These are phyloP conservation scores for Moesziomyces antarcticus DNA, from an alignment of 1,284 basidiomycete genomes.

Conservation along the genomic window DNA sequence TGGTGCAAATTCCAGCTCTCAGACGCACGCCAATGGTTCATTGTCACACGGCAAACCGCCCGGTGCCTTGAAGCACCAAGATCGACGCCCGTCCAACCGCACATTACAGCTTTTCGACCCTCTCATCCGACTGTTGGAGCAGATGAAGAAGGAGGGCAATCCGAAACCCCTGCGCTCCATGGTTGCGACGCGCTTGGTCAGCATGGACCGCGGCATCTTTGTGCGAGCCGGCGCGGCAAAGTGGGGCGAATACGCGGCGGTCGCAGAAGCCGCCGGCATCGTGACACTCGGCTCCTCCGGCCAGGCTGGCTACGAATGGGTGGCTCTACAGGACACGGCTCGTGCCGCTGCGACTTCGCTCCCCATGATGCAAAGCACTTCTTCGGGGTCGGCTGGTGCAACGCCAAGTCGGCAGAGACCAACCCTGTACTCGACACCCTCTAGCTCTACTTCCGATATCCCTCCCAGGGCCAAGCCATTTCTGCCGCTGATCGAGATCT, in stretches of 20 bases:
- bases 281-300: constrained; percentile 48
- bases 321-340: constrained; percentile 39
- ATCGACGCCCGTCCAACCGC: constrained; percentile 38
- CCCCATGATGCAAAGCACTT: constrained; percentile 23
- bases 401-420: constrained; percentile 29
- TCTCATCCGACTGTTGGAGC: constrained; percentile 49
- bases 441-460: constrained; percentile 1
- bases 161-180: constrained; percentile 45
- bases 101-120: constrained; percentile 50
- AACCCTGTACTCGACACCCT: constrained; percentile 3
- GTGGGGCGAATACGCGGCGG: constrained; percentile 58
- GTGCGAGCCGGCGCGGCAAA: constrained; percentile 50
- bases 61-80: constrained; percentile 21
- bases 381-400: constrained; percentile 10
- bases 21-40: constrained; percentile 1
- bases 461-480: constrained; percentile 27
- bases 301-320: constrained; percentile 53
- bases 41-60: constrained; percentile 21
- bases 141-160: constrained; percentile 51
- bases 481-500: constrained; percentile 50
- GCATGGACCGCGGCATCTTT: constrained; percentile 45
- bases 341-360: constrained; percentile 17
- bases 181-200: constrained; percentile 42
- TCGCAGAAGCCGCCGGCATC: constrained; percentile 57
- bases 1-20: not conserved